These are phyloP conservation scores for Tagetes patula DNA, from an alignment of 129 eudicot species.

Conservation along the genomic window DNA sequence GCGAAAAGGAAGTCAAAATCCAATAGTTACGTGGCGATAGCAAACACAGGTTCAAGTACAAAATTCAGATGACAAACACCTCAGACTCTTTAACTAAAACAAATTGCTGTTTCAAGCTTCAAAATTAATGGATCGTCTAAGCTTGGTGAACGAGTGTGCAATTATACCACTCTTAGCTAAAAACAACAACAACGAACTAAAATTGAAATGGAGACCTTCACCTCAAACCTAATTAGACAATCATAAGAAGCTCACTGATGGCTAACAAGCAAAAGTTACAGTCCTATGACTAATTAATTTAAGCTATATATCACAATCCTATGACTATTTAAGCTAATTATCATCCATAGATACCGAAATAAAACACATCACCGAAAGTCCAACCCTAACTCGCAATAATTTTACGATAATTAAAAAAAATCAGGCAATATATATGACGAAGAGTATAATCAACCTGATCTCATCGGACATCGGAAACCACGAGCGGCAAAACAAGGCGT, in stretches of 20 bases:
- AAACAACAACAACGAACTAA: not conserved
- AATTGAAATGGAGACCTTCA: not conserved
- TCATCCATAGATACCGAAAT: not conserved
- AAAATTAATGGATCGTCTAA: not conserved
- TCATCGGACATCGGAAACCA: constrained; percentile 72
- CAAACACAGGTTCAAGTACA: not conserved
- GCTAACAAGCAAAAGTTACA: not conserved
- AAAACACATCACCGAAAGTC: not conserved
- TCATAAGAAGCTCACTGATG: not conserved
- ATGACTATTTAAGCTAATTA: not conserved
- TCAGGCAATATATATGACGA: not conserved
- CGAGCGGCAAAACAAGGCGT: constrained; percentile 90
- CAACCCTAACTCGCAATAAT: not conserved
- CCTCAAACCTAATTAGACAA: constrained; percentile 6
- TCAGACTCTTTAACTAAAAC: too few species aligned
- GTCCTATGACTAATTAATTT: not conserved
- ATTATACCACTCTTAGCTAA: not conserved
- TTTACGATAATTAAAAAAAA: too few species aligned
- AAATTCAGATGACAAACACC: not conserved
- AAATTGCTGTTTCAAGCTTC: too few species aligned
- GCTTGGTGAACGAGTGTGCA: not conserved
- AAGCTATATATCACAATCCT: constrained; percentile 18
- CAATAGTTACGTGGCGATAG: not conserved
- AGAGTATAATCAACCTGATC: constrained; percentile 40
- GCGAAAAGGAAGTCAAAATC: not conserved